Evolutionary conservation across 495 filamentous ascomycete species (phyloP), one percentile per base, ranked within the genome.

Genomic region (Baudoinia panamericana): DNA sequence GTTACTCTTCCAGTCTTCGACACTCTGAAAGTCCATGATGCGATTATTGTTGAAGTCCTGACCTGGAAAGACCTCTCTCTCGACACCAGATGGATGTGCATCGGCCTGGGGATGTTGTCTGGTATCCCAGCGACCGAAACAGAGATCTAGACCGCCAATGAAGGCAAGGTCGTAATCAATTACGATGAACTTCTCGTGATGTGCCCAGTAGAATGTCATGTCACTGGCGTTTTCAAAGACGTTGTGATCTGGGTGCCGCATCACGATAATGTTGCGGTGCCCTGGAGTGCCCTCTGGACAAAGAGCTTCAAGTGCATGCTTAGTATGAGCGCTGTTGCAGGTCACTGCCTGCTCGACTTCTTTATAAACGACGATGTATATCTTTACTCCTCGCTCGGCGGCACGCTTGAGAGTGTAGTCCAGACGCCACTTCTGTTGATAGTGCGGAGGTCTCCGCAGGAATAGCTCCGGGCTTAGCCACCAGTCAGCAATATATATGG

Each of bases 191-290:
- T 96, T 96, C 55, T 96, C 88, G 56, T 96, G 88, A 56, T 96
- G 88, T 0, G 88, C 88, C 88, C 88, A 96, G 62, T 95, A 95
- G 54, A 95, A 82, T 0, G 85, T 95, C 86, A 93, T 93, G 45
- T 96, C 88, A 7, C 82, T 83, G 1, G 76, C 82, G 56, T 96
- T 95, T 51, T 93, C 85, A 28, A 96, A 73, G 24, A 93, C 70
- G 50, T 93, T 93, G 59, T 97, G 88, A 57, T 97, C 88, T 2
- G 88, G 88, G 61, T 96, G 88, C 18, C 88, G 75, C 76, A 96
- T 79, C 24, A 93, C 70, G 6, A 62, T 69, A 57, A 96, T 95
- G 52, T 96, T 96, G 10, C 82, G 82, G 53, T 82, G 66, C 0
- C 88, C 88, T 0, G 74, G 77, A 1, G 67, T 70, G 9, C 84